Conservation (phyloP, 1,284 basidiomycete genomes). For the Pyrrhoderma noxium region DNA sequence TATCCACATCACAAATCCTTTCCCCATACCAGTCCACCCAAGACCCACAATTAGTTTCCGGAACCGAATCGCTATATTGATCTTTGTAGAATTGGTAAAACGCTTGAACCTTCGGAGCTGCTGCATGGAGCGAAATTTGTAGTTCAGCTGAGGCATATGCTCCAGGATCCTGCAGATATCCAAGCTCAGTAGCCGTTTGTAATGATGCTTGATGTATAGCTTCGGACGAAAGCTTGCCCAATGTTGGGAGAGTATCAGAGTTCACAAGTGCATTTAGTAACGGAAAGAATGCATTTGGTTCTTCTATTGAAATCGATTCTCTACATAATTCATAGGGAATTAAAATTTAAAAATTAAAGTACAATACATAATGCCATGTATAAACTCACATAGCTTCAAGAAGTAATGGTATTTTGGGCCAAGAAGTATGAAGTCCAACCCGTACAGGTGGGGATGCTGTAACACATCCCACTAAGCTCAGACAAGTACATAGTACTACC, state of each 20-base stretch:
- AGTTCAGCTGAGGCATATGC: slow-evolving; percentile 48
- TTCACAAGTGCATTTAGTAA: slow-evolving; percentile 58
- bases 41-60: slow-evolving; percentile 50
- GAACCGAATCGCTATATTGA: slow-evolving; percentile 25
- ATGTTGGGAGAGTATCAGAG: slow-evolving; percentile 34
- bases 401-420: slow-evolving; percentile 67
- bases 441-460: slow-evolving; percentile 61
- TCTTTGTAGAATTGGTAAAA: slow-evolving; percentile 62
- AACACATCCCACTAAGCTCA: slow-evolving; percentile 4
- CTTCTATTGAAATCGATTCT: slow-evolving; percentile 57
- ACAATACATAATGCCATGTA: background rate
- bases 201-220: slow-evolving; percentile 49
- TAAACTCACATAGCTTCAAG: slow-evolving; percentile 77
- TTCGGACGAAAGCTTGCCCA: slow-evolving; percentile 37
- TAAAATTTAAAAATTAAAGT: no score
- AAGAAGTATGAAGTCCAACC: slow-evolving; percentile 74
- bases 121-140: slow-evolving; percentile 60
- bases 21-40: slow-evolving; percentile 89
- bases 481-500: background rate
- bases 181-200: slow-evolving; percentile 39
- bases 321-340: slow-evolving; percentile 28
- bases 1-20: slow-evolving; percentile 65
- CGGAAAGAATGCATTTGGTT: slow-evolving; percentile 61
- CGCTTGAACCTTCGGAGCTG: slow-evolving; percentile 66
- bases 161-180: slow-evolving; percentile 42